phyloP scores from a whole-genome alignment of 2,329 filamentous ascomycete genomes.

The Hypoxylon sp. region DNA sequence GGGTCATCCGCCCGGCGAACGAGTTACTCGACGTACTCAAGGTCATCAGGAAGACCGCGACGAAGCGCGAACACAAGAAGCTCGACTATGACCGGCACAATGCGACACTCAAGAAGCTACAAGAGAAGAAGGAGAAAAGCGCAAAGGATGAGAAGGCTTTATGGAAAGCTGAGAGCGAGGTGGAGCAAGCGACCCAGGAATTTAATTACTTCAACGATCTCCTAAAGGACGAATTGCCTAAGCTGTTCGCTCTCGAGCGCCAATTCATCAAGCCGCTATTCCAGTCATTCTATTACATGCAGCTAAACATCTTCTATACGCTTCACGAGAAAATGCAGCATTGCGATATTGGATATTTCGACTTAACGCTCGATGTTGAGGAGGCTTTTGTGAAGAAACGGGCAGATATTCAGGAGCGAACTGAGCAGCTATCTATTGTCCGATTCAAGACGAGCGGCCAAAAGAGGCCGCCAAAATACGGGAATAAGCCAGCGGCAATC shows the following conservation, averaged over 20 bases:
- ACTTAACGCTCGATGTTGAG: conserved; percentile 90
- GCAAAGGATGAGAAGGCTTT: conserved; percentile 97
- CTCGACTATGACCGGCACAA: conserved; percentile 94
- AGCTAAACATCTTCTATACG: conserved; percentile 99
- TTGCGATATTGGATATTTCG: conserved; percentile 98
- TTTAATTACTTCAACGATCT: conserved; percentile 99
- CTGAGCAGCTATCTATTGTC: conserved; percentile 87
- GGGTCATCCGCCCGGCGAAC: conserved; percentile 92
- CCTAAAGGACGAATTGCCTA: conserved; percentile 94
- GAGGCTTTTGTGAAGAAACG: conserved; percentile 92
- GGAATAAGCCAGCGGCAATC: conserved; percentile 63
- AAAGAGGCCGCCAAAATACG: conserved; percentile 71
- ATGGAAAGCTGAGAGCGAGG: conserved; percentile 94
- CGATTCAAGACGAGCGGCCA: conserved; percentile 92
- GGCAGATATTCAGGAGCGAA: conserved; percentile 85
- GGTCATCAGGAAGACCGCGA: conserved; percentile 87
- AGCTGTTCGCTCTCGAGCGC: conserved; percentile 88
- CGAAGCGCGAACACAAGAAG: conserved; percentile 97
- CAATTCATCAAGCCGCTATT: conserved; percentile 98
- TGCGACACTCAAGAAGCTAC: conserved; percentile 87
- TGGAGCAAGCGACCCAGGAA: conserved; percentile 92
- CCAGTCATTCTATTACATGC: conserved; percentile 99
- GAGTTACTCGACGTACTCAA: conserved; percentile 97
- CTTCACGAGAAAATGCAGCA: conserved; percentile 98
- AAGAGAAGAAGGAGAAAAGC: conserved; percentile 97